These are phyloP conservation scores for Talaromyces ruber DNA, from an alignment of 495 filamentous ascomycete genomes.

Conservation along the genomic window DNA sequence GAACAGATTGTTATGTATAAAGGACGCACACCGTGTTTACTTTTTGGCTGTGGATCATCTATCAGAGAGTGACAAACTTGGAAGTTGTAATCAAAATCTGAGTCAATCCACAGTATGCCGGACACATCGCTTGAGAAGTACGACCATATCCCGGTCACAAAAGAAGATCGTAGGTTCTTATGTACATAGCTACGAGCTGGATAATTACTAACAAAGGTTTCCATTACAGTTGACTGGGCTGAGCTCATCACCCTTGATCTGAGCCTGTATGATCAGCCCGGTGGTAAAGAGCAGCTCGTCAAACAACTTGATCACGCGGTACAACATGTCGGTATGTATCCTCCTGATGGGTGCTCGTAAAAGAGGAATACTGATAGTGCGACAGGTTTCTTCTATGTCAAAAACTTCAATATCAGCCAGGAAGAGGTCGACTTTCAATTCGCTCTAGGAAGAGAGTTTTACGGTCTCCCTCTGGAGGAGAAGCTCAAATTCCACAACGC, in stretches of 20 bases:
- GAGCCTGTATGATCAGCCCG: constrained; percentile 33
- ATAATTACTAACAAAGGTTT: neutral
- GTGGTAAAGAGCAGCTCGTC: constrained; percentile 41
- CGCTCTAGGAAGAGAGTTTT: constrained; percentile 44
- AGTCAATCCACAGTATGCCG: constrained; percentile 37
- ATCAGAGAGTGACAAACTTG: neutral
- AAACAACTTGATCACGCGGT: constrained; percentile 38
- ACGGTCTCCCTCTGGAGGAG: constrained; percentile 45
- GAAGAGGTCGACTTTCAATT: constrained; percentile 50
- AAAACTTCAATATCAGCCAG: constrained; percentile 44
- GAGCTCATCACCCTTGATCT: constrained; percentile 46
- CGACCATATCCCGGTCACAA: constrained; percentile 39
- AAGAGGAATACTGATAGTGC: constrained; percentile 11
- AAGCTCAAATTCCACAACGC: constrained; percentile 43
- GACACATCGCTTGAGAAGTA: constrained; percentile 34
- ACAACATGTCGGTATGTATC: constrained; percentile 22
- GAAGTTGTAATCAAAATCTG: too few species aligned
- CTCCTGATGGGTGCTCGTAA: neutral
- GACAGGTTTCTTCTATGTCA: constrained; percentile 49
- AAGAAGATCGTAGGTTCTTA: constrained; percentile 31
- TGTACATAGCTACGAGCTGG: neutral
- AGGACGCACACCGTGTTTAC: neutral
- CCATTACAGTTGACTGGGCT: constrained; percentile 24
- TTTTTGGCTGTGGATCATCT: neutral
- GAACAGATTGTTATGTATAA: neutral